These are phyloP conservation scores for Brassica juncea DNA, from an alignment of 345 rosid species.

Conservation along the genomic window DNA sequence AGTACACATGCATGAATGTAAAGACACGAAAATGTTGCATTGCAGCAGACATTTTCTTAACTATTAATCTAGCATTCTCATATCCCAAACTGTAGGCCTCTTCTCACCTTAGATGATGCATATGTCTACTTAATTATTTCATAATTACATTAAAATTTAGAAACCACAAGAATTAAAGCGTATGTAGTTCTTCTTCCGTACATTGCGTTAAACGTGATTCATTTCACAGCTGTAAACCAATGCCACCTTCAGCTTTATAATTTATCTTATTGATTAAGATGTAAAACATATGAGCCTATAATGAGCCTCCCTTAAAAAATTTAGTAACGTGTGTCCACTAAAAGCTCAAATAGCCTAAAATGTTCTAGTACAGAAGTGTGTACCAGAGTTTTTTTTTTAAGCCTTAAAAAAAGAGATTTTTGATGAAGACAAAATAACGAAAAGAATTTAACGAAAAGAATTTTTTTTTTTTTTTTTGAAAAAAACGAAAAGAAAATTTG, in stretches of 20 bases:
- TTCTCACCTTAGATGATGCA: not conserved
- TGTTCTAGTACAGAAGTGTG: not conserved
- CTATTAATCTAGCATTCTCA: constrained; percentile 26
- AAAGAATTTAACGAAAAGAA: no score
- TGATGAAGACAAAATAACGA: not conserved
- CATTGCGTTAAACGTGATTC: constrained; percentile 37
- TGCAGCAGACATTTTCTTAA: constrained; percentile 27
- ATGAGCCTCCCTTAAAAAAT: not conserved
- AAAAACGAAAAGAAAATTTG: not conserved
- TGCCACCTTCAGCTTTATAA: not conserved
- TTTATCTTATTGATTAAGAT: not conserved
- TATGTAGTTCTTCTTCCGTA: constrained; percentile 26
- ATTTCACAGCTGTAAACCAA: constrained; percentile 28
- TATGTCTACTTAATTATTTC: constrained; percentile 1
- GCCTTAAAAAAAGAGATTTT: not conserved
- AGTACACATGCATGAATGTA: constrained; percentile 20
- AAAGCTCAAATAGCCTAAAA: not conserved
- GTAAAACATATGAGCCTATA: not conserved
- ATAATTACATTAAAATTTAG: constrained; percentile 18
- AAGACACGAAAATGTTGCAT: constrained; percentile 36
- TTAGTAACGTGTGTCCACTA: not conserved
- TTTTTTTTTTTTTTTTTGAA: not conserved
- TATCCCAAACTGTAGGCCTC: constrained; percentile 34
- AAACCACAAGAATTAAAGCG: constrained; percentile 9
- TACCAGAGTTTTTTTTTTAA: not conserved